Conservation (phyloP, 2,329 filamentous ascomycete genomes). For the Aureobasidium leucospermi region DNA sequence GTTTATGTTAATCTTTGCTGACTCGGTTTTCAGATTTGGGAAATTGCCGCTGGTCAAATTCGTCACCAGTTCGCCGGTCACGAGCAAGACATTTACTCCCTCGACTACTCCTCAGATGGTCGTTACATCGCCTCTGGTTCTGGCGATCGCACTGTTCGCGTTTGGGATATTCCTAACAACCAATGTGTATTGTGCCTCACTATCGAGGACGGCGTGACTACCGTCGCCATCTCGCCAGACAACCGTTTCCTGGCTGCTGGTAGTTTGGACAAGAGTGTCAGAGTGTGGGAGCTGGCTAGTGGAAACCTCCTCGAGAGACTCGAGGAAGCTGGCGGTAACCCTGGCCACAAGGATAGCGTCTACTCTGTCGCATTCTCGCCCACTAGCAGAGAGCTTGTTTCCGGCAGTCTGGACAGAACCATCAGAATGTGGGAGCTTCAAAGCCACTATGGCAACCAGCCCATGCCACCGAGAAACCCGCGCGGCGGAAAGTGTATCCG, state of each 20-base stretch:
- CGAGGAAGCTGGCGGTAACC: slow-evolving; percentile 59
- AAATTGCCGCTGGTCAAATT: slow-evolving; percentile 75
- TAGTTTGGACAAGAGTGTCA: slow-evolving; percentile 93
- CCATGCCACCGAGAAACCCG: slow-evolving; percentile 29
- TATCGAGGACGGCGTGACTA: slow-evolving; percentile 96
- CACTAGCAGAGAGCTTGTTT: slow-evolving; percentile 85
- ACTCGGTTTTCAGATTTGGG: slow-evolving; percentile 66
- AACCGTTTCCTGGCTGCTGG: slow-evolving; percentile 91
- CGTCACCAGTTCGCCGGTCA: slow-evolving; percentile 92
- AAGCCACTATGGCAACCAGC: slow-evolving; percentile 54
- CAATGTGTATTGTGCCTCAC: slow-evolving; percentile 75
- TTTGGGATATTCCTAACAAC: slow-evolving; percentile 90
- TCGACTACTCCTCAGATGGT: slow-evolving; percentile 91
- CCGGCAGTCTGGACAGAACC: slow-evolving; percentile 91
- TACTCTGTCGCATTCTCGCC: slow-evolving; percentile 96
- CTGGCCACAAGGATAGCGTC: slow-evolving; percentile 94
- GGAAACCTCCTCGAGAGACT: slow-evolving; percentile 85
- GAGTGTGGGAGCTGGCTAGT: slow-evolving; percentile 87
- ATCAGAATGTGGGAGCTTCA: slow-evolving; percentile 98
- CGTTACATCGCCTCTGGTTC: slow-evolving; percentile 92
- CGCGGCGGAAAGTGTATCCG: slow-evolving; percentile 91
- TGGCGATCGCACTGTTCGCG: slow-evolving; percentile 85
- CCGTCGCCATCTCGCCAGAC: slow-evolving; percentile 93
- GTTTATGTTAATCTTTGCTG: slow-evolving; percentile 4
- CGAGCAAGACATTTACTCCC: slow-evolving; percentile 95